A percentile compares a stretch with the other conserved stretches of the same genome.
phyloP scores from a whole-genome alignment of 768 basidiomycete genomes.

The Dioszegia hungarica region DNA sequence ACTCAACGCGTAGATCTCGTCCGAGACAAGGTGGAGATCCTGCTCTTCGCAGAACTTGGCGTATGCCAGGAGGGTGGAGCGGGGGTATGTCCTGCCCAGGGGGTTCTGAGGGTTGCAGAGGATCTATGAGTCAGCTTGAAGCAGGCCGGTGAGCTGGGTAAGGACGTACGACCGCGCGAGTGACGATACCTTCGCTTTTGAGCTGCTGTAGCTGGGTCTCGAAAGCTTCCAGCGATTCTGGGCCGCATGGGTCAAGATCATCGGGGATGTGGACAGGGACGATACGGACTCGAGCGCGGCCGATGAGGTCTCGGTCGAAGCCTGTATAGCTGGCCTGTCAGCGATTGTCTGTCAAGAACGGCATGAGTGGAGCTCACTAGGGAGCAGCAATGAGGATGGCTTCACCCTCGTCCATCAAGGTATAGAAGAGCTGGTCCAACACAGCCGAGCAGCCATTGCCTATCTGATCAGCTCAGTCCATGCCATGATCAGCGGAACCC shows the following conservation, averaged over 20 bases:
- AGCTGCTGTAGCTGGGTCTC: slow-evolving; percentile 23
- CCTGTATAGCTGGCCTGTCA: slow-evolving; percentile 31
- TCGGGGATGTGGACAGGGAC: slow-evolving; percentile 26
- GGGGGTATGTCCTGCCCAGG: slow-evolving; percentile 32
- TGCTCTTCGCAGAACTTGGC: slow-evolving; percentile 44
- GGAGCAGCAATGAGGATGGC: slow-evolving; percentile 40
- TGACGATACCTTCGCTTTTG: slow-evolving; percentile 27
- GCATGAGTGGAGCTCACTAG: too few relatives aligned
- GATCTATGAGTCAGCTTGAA: slow-evolving; percentile 15
- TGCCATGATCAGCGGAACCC: background rate
- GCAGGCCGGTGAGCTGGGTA: background rate
- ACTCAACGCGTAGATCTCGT: slow-evolving; percentile 48
- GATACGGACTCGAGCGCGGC: slow-evolving; percentile 28
- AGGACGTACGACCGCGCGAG: slow-evolving; percentile 30
- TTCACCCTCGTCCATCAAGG: slow-evolving; percentile 43
- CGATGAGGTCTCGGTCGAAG: slow-evolving; percentile 38
- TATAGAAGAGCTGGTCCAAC: slow-evolving; percentile 43
- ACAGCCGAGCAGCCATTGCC: slow-evolving; percentile 38
- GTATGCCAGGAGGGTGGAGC: slow-evolving; percentile 41
- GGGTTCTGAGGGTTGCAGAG: slow-evolving; percentile 42
- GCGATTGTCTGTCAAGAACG: background rate
- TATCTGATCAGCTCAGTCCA: background rate
- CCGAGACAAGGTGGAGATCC: slow-evolving; percentile 45
- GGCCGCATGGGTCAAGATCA: slow-evolving; percentile 21
- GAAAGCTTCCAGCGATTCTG: slow-evolving; percentile 21